phyloP scores from a whole-genome alignment of 352 stramenopile genomes.

The Phytophthora palmivora region DNA sequence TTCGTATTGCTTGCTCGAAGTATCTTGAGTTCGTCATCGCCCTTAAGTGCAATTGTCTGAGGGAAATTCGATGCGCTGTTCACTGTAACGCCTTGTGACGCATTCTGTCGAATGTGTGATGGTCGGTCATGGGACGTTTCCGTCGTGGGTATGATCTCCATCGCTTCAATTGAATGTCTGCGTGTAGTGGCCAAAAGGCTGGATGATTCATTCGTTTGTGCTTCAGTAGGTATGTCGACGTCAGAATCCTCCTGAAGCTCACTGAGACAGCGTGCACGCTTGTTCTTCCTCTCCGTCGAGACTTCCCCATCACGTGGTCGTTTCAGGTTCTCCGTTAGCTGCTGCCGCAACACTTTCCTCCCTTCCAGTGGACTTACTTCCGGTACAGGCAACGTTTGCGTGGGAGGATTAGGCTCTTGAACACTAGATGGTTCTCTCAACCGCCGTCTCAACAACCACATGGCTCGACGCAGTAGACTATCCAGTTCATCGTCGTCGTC shows the following conservation, averaged over 20 bases:
- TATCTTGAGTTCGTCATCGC: not conserved
- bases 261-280: constrained; percentile 11
- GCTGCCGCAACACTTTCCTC: constrained; percentile 10
- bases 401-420: not conserved
- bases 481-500: constrained; percentile 16
- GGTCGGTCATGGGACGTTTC: too few relatives aligned
- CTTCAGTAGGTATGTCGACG: too few relatives aligned
- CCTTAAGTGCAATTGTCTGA: too few relatives aligned
- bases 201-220: too few relatives aligned
- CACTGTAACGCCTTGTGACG: too few relatives aligned
- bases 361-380: not conserved
- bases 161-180: too few relatives aligned
- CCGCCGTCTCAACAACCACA: constrained; percentile 1
- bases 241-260: constrained; percentile 16
- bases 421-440: not conserved
- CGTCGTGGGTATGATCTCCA: too few relatives aligned
- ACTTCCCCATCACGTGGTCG: not conserved
- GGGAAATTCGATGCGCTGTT: too few relatives aligned
- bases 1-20: constrained; percentile 11
- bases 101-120: too few relatives aligned
- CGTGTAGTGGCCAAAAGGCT: too few relatives aligned
- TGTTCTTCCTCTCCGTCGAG: not conserved
- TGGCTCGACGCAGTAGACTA: not conserved
- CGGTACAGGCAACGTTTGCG: too few relatives aligned
- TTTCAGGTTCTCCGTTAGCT: not conserved